Evolutionary conservation across 352 stramenopile species (phyloP), one percentile per base, ranked within the genome.

Genomic region (Phytophthora pluvialis): DNA sequence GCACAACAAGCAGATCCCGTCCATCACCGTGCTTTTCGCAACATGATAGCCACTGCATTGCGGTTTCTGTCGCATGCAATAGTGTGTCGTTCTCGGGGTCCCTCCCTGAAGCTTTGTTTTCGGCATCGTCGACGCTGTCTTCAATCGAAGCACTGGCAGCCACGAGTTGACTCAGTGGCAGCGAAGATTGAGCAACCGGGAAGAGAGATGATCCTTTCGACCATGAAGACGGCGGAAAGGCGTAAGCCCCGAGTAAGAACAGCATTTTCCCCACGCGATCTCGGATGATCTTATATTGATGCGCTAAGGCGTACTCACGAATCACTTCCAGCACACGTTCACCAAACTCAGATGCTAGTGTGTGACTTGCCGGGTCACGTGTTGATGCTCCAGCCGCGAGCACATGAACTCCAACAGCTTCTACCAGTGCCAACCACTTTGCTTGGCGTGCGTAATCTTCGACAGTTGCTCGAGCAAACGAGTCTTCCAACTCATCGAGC

Each of bases 211-310:
- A 32, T 28, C 15, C 44, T 4, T 21, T 32, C 7, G 26, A 29
- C 43, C 45, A 44, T 13, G 46, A 58, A 15, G 40, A 40, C 7
- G 12, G 25, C 21, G 52, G 18, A 21, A 55, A 48, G 9, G 42
- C 46, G 18, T 60, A 71, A 16, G 61, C 36, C 4, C 61, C 62
- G 31, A 94, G 48, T n/a, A 91, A 55, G 50, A 86, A 91, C 13
- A 93, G 43, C 44, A 89, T 67, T 36, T 79, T 77, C 3, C 72
- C 86, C 4, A 76, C 79, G 28, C 72, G 74, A 38, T 94, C 83
- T 18, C 86, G 81, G 13, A 94, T 89, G 52, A 92, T 91, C 61
- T 90, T 89, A 79, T 94, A 94, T 46, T 78, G 83, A 33, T 94
- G 86, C 0, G 78, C 66, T 42, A 94, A 49, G 0, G 76, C 79